Evolutionary conservation across 352 stramenopile species (phyloP).

Genomic region (Nothophytophthora sp.): DNA sequence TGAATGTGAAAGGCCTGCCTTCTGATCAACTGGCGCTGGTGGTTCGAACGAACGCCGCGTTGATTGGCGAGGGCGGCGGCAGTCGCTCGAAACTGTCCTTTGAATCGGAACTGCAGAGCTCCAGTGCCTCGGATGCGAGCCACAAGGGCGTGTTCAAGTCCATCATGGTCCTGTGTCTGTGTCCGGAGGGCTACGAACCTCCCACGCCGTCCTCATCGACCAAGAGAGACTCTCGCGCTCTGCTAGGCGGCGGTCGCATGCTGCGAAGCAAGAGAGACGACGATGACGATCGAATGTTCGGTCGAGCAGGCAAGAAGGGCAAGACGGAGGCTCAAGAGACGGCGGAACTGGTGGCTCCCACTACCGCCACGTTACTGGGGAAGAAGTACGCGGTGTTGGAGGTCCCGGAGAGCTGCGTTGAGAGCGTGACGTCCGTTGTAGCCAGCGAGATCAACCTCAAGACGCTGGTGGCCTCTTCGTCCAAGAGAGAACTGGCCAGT

Average conservation of each 20-base stretch:
- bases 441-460: slow-evolving; percentile 57
- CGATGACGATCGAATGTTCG: slow-evolving; percentile 50
- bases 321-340: slow-evolving; percentile 38
- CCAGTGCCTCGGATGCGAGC: slow-evolving; percentile 6
- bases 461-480: slow-evolving; percentile 58
- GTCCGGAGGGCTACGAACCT: slow-evolving; percentile 60
- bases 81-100: slow-evolving; percentile 51
- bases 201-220: slow-evolving; percentile 29
- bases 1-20: slow-evolving; percentile 72
- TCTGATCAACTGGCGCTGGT: slow-evolving; percentile 63
- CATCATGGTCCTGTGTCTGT: slow-evolving; percentile 73
- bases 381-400: slow-evolving; percentile 72
- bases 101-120: slow-evolving; percentile 28
- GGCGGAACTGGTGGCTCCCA: slow-evolving; percentile 48
- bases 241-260: slow-evolving; percentile 34
- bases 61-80: slow-evolving; percentile 20
- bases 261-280: slow-evolving; percentile 58
- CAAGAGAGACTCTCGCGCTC: slow-evolving; percentile 14
- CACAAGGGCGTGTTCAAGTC: slow-evolving; percentile 68
- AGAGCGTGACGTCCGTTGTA: slow-evolving; percentile 55
- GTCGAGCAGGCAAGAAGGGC: slow-evolving; percentile 28
- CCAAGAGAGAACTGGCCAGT: slow-evolving; percentile 73
- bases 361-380: slow-evolving; percentile 59
- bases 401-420: slow-evolving; percentile 78
- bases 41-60: slow-evolving; percentile 45